Conservation (phyloP, 1,139 yeast species). For the Candida dubliniensis region DNA sequence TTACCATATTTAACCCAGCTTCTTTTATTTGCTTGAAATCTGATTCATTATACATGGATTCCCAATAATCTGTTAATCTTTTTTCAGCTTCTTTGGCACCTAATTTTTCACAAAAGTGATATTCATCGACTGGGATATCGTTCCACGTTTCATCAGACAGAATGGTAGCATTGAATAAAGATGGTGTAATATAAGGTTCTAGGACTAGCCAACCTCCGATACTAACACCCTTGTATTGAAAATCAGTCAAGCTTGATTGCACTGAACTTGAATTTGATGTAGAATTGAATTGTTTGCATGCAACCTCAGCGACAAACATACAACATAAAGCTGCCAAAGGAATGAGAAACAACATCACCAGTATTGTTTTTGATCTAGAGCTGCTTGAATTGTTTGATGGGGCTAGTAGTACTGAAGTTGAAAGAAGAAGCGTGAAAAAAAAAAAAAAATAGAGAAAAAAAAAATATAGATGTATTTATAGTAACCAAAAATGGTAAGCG, state of each 20-base stretch:
- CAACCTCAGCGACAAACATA: neutral
- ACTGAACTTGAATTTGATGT: constrained; percentile 1
- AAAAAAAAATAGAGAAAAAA: neutral
- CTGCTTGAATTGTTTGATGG: neutral
- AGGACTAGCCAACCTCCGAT: constrained; percentile 68
- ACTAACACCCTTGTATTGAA: constrained; percentile 50
- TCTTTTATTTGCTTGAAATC: constrained; percentile 50
- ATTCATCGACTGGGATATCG: constrained; percentile 59
- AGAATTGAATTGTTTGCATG: neutral
- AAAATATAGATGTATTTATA: neutral
- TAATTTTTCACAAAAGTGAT: constrained; percentile 47
- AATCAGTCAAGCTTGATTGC: constrained; percentile 17
- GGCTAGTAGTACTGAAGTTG: neutral
- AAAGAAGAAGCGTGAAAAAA: neutral
- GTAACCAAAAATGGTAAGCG: neutral
- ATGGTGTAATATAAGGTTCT: constrained; percentile 67
- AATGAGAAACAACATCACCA: neutral
- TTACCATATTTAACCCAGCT: constrained; percentile 58
- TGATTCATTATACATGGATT: constrained; percentile 51
- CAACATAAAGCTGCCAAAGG: constrained; percentile 1
- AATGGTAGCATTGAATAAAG: constrained; percentile 43
- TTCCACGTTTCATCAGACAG: constrained; percentile 24
- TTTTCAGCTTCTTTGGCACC: constrained; percentile 45
- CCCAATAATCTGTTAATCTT: constrained; percentile 54
- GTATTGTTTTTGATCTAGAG: neutral